These are phyloP conservation scores for Colletotrichum lini DNA, from an alignment of 2,329 filamentous ascomycete species.

Conservation along the genomic window DNA sequence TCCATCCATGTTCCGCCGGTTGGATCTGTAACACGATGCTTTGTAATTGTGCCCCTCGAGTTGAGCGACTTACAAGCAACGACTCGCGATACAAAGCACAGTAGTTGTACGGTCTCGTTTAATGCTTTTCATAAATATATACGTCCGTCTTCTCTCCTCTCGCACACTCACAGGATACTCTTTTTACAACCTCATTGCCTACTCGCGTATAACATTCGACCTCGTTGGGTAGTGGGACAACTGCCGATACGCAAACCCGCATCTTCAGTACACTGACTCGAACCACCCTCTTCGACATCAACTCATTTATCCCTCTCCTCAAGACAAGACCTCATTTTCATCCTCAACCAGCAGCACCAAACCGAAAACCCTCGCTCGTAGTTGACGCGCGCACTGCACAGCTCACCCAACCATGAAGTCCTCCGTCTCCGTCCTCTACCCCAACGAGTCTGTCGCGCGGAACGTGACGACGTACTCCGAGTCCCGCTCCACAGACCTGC, in stretches of 20 bases:
- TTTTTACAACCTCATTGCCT: neutral
- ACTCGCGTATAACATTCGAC: neutral
- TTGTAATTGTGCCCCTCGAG: neutral
- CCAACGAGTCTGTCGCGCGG: constrained; percentile 56
- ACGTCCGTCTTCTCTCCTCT: neutral
- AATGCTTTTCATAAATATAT: neutral
- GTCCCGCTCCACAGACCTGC: constrained; percentile 58
- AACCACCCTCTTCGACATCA: neutral
- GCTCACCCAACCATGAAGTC: constrained; percentile 54
- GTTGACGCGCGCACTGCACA: neutral
- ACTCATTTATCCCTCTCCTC: neutral
- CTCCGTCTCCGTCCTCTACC: constrained; percentile 57
- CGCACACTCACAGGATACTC: neutral
- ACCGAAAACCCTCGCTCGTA: neutral
- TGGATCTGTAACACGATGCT: constrained; percentile 11
- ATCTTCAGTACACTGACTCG: neutral
- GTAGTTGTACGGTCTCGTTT: neutral
- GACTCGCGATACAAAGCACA: neutral
- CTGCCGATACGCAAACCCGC: neutral
- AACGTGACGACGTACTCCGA: constrained; percentile 61
- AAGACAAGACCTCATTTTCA: neutral
- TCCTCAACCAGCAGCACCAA: neutral
- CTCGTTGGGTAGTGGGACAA: neutral
- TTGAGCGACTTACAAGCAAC: neutral
- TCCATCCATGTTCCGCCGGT: constrained; percentile 9